Conservation (phyloP, 805 yeast species). For the Kluyveromyces dobzhanskii region DNA sequence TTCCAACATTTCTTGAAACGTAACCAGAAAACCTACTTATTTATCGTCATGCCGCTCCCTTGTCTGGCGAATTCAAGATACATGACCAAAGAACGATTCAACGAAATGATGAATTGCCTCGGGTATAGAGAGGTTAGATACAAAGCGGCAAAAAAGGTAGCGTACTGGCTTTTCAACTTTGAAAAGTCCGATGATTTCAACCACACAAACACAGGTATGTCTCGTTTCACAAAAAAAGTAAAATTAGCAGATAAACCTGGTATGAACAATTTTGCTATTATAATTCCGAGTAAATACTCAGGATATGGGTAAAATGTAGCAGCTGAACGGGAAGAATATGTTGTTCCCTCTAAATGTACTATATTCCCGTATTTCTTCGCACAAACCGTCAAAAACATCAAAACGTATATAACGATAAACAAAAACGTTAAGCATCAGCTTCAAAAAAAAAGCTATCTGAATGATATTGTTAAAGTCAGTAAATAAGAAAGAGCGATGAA, state of each 20-base stretch:
- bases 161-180: conserved; percentile 56
- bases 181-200: not conserved
- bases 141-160: conserved; percentile 61
- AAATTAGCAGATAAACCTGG: conserved; percentile 48
- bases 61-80: conserved; percentile 81
- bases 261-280: conserved; percentile 55
- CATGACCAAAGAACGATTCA: conserved; percentile 38
- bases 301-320: too few relatives aligned
- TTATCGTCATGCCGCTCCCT: conserved; percentile 82
- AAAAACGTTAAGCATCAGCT: too few relatives aligned
- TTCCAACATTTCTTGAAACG: conserved; percentile 47
- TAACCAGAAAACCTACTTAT: conserved; percentile 34
- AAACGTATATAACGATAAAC: too few relatives aligned
- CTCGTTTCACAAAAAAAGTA: conserved; percentile 29
- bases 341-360: too few relatives aligned
- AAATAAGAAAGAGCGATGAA: too few relatives aligned
- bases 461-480: too few relatives aligned
- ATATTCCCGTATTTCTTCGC: too few relatives aligned
- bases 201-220: not conserved
- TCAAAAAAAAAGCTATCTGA: too few relatives aligned
- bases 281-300: not conserved
- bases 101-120: conserved; percentile 42
- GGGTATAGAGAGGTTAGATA: conserved; percentile 46
- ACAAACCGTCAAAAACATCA: too few relatives aligned
- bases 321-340: too few relatives aligned